A percentile compares a stretch with the other conserved stretches of the same genome.
phyloP scores from a whole-genome alignment of 139 green algal genomes.

The Trebouxia sp. region DNA sequence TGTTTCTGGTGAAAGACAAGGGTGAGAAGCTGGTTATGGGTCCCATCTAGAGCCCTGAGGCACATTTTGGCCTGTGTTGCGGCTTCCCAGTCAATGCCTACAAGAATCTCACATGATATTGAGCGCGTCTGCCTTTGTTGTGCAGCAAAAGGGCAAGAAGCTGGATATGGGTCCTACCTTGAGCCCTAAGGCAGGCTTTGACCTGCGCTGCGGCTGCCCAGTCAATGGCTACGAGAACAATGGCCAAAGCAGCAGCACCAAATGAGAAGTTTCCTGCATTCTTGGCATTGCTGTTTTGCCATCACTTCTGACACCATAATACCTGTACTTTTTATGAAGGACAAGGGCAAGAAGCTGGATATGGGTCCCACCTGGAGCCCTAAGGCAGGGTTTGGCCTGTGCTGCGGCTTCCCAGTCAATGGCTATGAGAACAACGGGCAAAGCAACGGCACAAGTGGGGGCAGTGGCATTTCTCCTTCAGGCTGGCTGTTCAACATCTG shows the following conservation, averaged over 20 bases:
- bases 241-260: slow-evolving; percentile 24
- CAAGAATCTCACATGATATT: background rate
- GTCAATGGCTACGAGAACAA: too few species aligned
- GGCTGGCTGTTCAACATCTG: slow-evolving; percentile 48
- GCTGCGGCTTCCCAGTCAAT: slow-evolving; percentile 39
- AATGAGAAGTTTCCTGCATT: too few species aligned
- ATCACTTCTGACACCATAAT: background rate
- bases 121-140: background rate
- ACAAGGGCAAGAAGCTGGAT: slow-evolving; percentile 12
- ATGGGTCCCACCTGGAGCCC: slow-evolving; percentile 34
- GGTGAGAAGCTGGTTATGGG: background rate
- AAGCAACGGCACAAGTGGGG: slow-evolving; percentile 31
- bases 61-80: background rate
- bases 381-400: slow-evolving; percentile 36
- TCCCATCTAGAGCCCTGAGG: background rate
- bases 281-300: background rate
- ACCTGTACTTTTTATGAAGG: background rate
- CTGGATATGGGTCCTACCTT: background rate
- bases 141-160: slow-evolving; percentile 28
- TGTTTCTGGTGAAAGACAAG: slow-evolving; percentile 1
- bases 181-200: background rate
- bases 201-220: background rate
- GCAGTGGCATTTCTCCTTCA: slow-evolving; percentile 28
- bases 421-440: slow-evolving; percentile 26
- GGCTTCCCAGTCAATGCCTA: too few species aligned